Base-by-base conservation (phyloP, 148 eudicot genomes). In the Fallopia convolvulus region DNA sequence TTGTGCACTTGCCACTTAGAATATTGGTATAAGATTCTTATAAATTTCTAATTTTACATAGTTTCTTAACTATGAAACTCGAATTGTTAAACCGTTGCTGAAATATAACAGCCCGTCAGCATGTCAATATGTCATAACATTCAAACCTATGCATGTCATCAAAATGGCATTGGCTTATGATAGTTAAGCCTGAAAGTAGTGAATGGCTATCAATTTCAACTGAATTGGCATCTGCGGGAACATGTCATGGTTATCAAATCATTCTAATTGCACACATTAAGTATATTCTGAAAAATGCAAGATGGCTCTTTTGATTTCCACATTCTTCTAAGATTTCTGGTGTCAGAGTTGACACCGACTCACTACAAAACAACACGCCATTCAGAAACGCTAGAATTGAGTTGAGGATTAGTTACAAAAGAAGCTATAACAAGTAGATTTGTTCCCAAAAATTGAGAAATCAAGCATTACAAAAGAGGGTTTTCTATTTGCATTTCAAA, bases 401-500 rank as follows among this genome's bases (percentile, higher is more conserved):
- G 70, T 61, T 23, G 61, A n/a, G 14, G 26, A 15, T 55, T 61
- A 61, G 70, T 61, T 61, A 61, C 70, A 61, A 3, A 61, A 11
- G 70, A 13, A 61, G 36, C 70, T 26, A 11, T 21, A 10, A 26
- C 39, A 61, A 11, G 70, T 9, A 61, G 39, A 26, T 12, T 12
- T 11, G 68, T 63, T 66, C 21, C 44, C 71, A 4, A 66, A 23
- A 66, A 32, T 66, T 66, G 71, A 33, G 39, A 66, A 12, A 66
- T 66, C 72, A 66, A 66, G 14, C 68, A 12, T 26, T 61, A 23
- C 66, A 21, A n/a, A 58, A 11, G 17, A 26, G 36, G 21, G 33
- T 12, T 26, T 32, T 33, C 70, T 61, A 61, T 61, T 61, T 61
- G 70, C 36, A 13, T 30, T 33, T 83, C 83, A 84, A 52, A 94